Evolutionary conservation across 1,139 yeast genomes (phyloP).

Genomic region (Candida neerlandica): DNA sequence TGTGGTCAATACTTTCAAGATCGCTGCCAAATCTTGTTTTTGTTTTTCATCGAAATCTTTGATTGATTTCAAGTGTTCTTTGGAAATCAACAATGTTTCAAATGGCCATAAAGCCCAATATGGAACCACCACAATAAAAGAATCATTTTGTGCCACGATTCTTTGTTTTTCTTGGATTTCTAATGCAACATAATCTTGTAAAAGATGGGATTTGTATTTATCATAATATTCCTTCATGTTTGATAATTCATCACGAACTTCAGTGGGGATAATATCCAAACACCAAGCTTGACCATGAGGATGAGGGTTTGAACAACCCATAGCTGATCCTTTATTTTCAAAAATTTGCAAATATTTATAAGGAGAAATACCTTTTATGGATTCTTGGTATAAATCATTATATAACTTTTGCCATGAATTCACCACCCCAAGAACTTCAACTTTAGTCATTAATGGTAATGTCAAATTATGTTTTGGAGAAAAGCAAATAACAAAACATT

Average conservation of each 20-base stretch:
- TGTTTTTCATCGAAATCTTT: constrained; percentile 53
- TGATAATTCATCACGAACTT: constrained; percentile 60
- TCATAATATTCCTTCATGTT: constrained; percentile 52
- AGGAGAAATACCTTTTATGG: constrained; percentile 44
- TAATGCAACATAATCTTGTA: constrained; percentile 65
- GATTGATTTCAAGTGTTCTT: constrained; percentile 55
- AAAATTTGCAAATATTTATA: constrained; percentile 69
- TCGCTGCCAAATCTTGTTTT: constrained; percentile 57
- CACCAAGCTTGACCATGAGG: constrained; percentile 87
- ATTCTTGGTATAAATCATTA: constrained; percentile 37
- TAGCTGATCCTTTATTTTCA: constrained; percentile 77
- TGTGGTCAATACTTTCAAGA: constrained; percentile 56
- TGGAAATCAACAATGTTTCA: constrained; percentile 65
- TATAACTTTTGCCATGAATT: constrained; percentile 64
- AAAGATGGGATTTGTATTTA: constrained; percentile 50
- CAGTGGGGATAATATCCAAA: constrained; percentile 66
- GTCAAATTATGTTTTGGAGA: constrained; percentile 72
- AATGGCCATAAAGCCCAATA: constrained; percentile 89
- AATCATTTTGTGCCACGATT: constrained; percentile 60
- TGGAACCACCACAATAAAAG: constrained; percentile 73
- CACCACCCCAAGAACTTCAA: constrained; percentile 51
- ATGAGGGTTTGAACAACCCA: constrained; percentile 85
- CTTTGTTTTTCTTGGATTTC: constrained; percentile 57
- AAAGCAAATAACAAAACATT: constrained; percentile 73
- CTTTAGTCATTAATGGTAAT: constrained; percentile 58